Evolutionary conservation across 2,329 filamentous ascomycete genomes (phyloP), one percentile per base, ranked within the genome.

Genomic region (Cladorrhinum sp.): DNA sequence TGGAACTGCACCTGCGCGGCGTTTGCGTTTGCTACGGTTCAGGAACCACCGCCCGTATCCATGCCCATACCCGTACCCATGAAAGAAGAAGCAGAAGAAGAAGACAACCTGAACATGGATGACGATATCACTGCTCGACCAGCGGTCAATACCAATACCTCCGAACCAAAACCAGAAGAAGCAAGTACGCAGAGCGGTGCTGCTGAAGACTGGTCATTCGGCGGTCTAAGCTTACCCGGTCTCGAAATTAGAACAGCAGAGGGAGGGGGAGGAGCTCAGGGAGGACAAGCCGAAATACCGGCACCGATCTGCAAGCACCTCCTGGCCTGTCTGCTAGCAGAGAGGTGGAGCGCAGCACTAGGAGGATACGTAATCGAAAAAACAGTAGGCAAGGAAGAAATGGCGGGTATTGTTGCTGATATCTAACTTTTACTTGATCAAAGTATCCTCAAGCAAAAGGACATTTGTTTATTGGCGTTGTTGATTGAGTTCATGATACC

Each of bases 1-100:
- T 98, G 95, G 95, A 92, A 89, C 73, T 99, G 95, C 74, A 91
- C 86, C 1, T 99, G 95, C 77, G 89, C 92, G 2, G 87, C 86
- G 1, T 98, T 98, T 73, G 82, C 88, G 0, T 87, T 96, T 64
- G 80, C 87, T 20, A 84, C 88, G n/a, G 58, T 62, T 6, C 56
- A 58, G 10, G 45, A 32, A 2, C 9, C 52, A 2, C 29, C 48
- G 63, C n/a, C 49, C 13, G 3, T 27, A 22, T n/a, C 27, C 54
- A 29, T 13, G 29, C 29, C 29, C 7, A 32, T 13, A 32, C 13
- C 13, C 3, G 16, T 45, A 45, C 8, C 4, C 12, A n/a, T 54
- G 58, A 53, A 4, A 23, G 27, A 12, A 29, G 60, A 50, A n/a
- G 25, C 50, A 18, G 13, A 50, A 16, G 23, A 16, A 27, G 32